A percentile compares a stretch with the other conserved stretches of the same genome.
These are phyloP conservation scores for Aspergillus hortae DNA, from an alignment of 2,329 filamentous ascomycete species.

Conservation along the genomic window DNA sequence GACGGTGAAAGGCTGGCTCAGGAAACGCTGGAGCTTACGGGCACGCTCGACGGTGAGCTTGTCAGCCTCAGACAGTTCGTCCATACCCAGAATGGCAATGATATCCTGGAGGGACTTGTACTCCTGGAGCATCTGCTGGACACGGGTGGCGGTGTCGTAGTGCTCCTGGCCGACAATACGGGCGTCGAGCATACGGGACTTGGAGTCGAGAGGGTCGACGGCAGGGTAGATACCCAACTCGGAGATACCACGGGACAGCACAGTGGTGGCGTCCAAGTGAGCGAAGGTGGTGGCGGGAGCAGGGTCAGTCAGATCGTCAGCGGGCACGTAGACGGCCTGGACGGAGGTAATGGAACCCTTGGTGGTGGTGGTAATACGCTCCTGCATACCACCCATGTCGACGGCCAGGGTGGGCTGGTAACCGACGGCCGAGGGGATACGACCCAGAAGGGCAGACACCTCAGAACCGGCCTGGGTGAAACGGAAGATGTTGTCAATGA, in stretches of 20 bases:
- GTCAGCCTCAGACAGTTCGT: constrained; percentile 97
- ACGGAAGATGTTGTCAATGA: constrained; percentile 99
- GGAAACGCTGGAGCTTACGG: constrained; percentile 99
- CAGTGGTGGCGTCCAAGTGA: constrained; percentile 99
- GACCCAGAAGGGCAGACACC: constrained; percentile 97
- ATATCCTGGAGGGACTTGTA: constrained; percentile 99
- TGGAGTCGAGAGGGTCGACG: constrained; percentile 98
- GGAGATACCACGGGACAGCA: constrained; percentile 99
- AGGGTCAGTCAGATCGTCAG: constrained; percentile 99
- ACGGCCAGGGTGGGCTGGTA: constrained; percentile 98
- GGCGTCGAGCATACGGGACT: constrained; percentile 98
- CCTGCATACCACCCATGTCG: constrained; percentile 99
- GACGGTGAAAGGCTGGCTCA: constrained; percentile 97
- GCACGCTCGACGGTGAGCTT: constrained; percentile 99
- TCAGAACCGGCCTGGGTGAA: constrained; percentile 99
- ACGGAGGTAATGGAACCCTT: constrained; percentile 99
- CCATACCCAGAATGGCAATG: constrained; percentile 99
- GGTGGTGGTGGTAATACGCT: constrained; percentile 99
- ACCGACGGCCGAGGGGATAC: constrained; percentile 99
- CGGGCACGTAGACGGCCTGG: constrained; percentile 99
- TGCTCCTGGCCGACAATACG: constrained; percentile 98
- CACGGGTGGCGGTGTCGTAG: constrained; percentile 89
- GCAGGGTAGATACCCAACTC: constrained; percentile 99
- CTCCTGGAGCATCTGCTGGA: constrained; percentile 99
- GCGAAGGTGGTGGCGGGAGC: constrained; percentile 99